Conservation (phyloP, 768 basidiomycete species). For the Sistotremastrum suecicum region DNA sequence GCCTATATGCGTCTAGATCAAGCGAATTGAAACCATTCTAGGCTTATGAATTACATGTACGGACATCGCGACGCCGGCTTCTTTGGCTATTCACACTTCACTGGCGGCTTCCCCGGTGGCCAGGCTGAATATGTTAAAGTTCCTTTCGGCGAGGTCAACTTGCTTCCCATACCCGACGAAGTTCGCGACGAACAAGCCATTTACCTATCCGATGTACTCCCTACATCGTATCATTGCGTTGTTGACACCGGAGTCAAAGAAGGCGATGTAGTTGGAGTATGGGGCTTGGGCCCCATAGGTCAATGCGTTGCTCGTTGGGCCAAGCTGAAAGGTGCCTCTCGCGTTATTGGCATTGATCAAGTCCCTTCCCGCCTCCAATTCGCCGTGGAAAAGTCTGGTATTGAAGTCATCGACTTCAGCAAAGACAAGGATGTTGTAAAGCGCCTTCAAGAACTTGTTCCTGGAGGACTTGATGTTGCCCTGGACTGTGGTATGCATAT, state of each 20-base stretch:
- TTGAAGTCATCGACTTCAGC: constrained; percentile 48
- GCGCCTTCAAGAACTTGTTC: constrained; percentile 43
- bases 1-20: neutral
- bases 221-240: constrained; percentile 62
- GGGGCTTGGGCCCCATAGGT: constrained; percentile 61
- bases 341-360: constrained; percentile 59
- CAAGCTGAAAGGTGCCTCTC: constrained; percentile 49
- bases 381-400: constrained; percentile 28
- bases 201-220: constrained; percentile 47
- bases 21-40: constrained; percentile 6
- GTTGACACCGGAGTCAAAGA: constrained; percentile 59
- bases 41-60: constrained; percentile 44
- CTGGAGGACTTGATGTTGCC: constrained; percentile 50
- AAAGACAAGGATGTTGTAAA: constrained; percentile 31
- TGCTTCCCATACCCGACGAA: constrained; percentile 51
- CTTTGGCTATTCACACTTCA: constrained; percentile 60
- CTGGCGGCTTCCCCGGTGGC: constrained; percentile 60
- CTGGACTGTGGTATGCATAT: constrained; percentile 30
- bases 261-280: constrained; percentile 58
- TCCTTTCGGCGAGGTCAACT: constrained; percentile 57
- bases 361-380: constrained; percentile 36
- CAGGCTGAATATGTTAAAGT: constrained; percentile 68
- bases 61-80: constrained; percentile 57
- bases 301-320: constrained; percentile 47
- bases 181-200: constrained; percentile 49